Evolutionary conservation across 148 eudicot species (phyloP), one percentile per base, ranked within the genome.

Genomic region (Nepenthes gracilis): DNA sequence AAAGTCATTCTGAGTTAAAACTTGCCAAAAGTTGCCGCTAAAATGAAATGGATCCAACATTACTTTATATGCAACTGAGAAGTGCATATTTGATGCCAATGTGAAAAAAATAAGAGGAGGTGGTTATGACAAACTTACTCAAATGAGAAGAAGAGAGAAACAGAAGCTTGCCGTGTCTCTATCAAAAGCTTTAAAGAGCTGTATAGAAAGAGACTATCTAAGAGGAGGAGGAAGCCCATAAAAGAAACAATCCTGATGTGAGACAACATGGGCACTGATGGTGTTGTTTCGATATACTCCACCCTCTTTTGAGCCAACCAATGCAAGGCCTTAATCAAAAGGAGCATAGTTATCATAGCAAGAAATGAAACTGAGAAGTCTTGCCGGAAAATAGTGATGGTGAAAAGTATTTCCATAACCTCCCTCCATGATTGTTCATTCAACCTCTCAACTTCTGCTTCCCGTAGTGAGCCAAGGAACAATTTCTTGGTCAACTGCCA

Each of bases 231-330:
- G 70, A 94, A 89, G 1, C 87, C 97, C 88, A 94, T 69, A 70
- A 94, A 94, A 57, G 99, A 89, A 34, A 89, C 95, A 36, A 89
- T 94, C 69, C 99, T 83, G 58, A 81, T 43, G 68, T 86, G 99
- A 70, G 99, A 78, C 73, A 93, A 60, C 61, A 62, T 77, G 45
- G 95, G 71, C 59, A 93, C 92, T 53, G 99, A 63, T 2, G 99
- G 96, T 38, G 99, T 89, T 0, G 99, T 93, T 58, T 93, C 99
- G 52, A 93, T 93, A 77, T 89, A 93, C 63, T 93, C 99, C 63
- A 93, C 90, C 68, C 99, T 77, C 80, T 93, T 93, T 62, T 89
- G 99, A 55, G 99, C 99, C 90, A 93, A 66, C 99, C 99, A 93
- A 64, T 93, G 99, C 78, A 93, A 72, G 36, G 99, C 80, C 83